Evolutionary conservation across 306 rosid genomes (phyloP), one percentile per base, ranked within the genome.

Genomic region (Rosa multiflora): DNA sequence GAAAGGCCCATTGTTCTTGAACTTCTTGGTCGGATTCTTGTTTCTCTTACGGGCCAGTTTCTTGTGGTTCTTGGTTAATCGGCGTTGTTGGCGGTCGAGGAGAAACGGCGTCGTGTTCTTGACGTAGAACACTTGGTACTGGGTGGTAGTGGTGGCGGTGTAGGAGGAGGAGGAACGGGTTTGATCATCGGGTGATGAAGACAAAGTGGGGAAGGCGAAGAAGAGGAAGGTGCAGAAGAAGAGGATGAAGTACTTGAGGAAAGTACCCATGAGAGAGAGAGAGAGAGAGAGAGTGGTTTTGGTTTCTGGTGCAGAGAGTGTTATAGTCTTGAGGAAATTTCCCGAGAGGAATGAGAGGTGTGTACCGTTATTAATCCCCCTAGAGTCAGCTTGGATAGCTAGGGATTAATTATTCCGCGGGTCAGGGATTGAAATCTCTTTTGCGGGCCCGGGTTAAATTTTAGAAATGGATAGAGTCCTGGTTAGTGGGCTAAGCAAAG

Each of bases 1-100:
- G 82, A 94, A 91, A 83, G 90, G 48, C 58, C 81, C 47, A 9
- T 9, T 80, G 17, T 15, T 80, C 46, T 80, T 59, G 55, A 74
- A 10, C 46, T 53, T 55, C 67, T 42, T 56, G 35, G 76, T 9
- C 46, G 7, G 15, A 44, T 12, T 72, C 35, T 18, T n/a, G 82
- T 32, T 81, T 46, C 10, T 71, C 83, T 23, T 72, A n/a, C 32
- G 23, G 26, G 48, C 66, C 70, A 14, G 86, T 44, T 70, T 88
- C 83, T 79, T 83, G 76, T 63, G 85, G 74, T 40, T 87, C 61
- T 72, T 75, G 72, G 44, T 42, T 51, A 56, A 58, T 11, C 26
- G 47, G 4, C 71, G 71, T 39, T 37, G 71, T 8, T 18, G 71
- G 47, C n/a, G 68, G 67, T 55, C 87, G 87, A 84, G 76, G 83